Base-by-base conservation (phyloP, 179 eudicot genomes). In the Beta corolliflora region DNA sequence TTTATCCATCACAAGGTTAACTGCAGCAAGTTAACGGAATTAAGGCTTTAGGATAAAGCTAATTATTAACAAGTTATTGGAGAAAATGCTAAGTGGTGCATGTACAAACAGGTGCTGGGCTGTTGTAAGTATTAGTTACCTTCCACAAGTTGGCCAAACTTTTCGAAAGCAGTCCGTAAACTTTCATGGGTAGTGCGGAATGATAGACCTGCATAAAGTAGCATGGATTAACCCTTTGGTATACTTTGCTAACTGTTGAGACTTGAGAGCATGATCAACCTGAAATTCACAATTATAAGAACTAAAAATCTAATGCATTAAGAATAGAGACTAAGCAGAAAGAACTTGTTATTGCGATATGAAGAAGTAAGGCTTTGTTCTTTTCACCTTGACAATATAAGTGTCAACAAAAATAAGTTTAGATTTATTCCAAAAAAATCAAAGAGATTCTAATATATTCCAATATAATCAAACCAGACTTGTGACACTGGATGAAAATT, bases 1-100 rank as follows among this genome's bases (percentile, higher is more conserved):
- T 75, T 78, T 92, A 84, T 94, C 97, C 97, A 92, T 94, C 85
- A 94, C 97, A 82, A 94, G 84, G 50, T 94, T 92, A 56, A 92
- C 98, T 93, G 84, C 82, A 90, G 81, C 6, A 75, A 66, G 31
- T 71, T 55, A 3, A 76, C 8, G 68, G 4, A 54, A 56, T 52
- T 10, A 58, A 76, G 70, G 50, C 66, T 65, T 23, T 8, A 50
- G 44, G 36, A 63, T 77, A 21, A 74, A 58, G 56, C 45, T 15
- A 45, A 16, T 65, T 60, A 76, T 45, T 9, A 15, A 79, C 55
- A 48, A 63, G 19, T 63, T 18, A 63, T 19, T 11, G 46, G 25
- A 56, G 66, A 64, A 48, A 15, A n/a, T 23, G 19, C n/a, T 29
- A 16, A 12, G 9, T 78, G n/a, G 55, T 56, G 77, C 61, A 66